phyloP scores from a whole-genome alignment of 768 basidiomycete species.

The Rhodotorula diobovata region DNA sequence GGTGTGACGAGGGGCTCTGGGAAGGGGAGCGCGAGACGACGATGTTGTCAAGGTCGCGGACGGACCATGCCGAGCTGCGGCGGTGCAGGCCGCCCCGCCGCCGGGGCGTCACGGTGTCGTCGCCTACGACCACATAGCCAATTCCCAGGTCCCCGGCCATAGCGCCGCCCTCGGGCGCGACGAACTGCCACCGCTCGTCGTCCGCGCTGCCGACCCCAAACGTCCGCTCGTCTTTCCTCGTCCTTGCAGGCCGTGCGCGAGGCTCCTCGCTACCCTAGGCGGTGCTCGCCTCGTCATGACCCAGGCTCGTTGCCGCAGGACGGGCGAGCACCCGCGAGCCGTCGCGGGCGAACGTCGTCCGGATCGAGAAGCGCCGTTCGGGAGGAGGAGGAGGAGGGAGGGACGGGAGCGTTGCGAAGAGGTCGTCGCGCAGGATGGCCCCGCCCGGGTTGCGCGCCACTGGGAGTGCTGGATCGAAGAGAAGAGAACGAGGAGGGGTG shows the following conservation, averaged over 20 bases:
- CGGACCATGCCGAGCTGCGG: slow-evolving; percentile 13
- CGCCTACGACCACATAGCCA: neutral
- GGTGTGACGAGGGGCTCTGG: neutral
- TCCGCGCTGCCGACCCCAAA: slow-evolving; percentile 16
- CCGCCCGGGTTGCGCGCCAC: neutral
- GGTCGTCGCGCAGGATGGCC: neutral
- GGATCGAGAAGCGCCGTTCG: slow-evolving; percentile 2
- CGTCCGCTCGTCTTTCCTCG: neutral
- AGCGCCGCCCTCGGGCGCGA: too few species aligned
- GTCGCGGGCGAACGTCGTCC: neutral
- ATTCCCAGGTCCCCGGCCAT: neutral
- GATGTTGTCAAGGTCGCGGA: neutral
- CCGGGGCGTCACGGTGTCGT: neutral
- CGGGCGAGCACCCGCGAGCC: slow-evolving; percentile 20
- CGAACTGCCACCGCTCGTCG: neutral
- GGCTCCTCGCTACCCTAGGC: neutral
- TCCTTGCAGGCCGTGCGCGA: neutral
- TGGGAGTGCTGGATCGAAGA: neutral
- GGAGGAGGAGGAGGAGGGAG: neutral
- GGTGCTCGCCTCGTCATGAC: neutral
- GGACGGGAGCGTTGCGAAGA: neutral
- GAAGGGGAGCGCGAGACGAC: neutral
- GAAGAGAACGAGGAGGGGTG: neutral
- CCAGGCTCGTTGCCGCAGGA: neutral
- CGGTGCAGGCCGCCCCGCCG: neutral